phyloP scores from a whole-genome alignment of 331 rosid genomes.

The Ulmus americana region DNA sequence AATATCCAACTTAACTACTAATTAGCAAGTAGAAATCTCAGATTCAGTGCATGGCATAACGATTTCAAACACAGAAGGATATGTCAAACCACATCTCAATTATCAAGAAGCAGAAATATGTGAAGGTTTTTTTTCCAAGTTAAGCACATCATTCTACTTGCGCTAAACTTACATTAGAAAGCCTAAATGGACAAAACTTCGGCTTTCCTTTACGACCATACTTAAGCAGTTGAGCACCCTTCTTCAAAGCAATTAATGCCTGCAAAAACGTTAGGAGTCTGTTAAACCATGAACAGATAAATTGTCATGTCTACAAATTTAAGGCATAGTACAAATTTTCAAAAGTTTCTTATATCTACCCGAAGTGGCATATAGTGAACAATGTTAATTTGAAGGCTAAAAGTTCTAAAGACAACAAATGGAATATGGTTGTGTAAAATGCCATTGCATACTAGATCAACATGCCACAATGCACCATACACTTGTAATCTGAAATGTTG shows the following conservation, averaged over 20 bases:
- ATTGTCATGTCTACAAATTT: constrained; percentile 3
- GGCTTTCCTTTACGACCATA: constrained; percentile 99
- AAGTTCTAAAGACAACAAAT: neutral
- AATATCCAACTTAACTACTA: neutral
- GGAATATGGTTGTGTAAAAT: neutral
- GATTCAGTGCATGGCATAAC: neutral
- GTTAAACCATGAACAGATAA: constrained; percentile 19
- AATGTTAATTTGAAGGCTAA: neutral
- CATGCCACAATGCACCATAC: neutral
- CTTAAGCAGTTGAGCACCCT: constrained; percentile 87
- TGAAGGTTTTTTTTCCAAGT: neutral
- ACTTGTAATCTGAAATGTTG: neutral
- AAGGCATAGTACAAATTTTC: neutral
- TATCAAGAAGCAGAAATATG: neutral
- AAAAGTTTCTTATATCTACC: neutral
- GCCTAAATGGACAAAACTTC: constrained; percentile 88
- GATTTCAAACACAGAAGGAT: neutral
- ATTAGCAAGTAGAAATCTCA: neutral
- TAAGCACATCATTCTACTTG: neutral
- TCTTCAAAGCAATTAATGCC: constrained; percentile 85
- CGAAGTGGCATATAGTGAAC: neutral
- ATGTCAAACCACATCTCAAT: neutral
- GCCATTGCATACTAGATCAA: neutral
- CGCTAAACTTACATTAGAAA: constrained; percentile 63
- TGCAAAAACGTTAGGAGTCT: constrained; percentile 29